Percentiles rank a stretch among this genome's conserved stretches.
phyloP scores from a whole-genome alignment of 345 rosid species.

The Physaria fendleri region DNA sequence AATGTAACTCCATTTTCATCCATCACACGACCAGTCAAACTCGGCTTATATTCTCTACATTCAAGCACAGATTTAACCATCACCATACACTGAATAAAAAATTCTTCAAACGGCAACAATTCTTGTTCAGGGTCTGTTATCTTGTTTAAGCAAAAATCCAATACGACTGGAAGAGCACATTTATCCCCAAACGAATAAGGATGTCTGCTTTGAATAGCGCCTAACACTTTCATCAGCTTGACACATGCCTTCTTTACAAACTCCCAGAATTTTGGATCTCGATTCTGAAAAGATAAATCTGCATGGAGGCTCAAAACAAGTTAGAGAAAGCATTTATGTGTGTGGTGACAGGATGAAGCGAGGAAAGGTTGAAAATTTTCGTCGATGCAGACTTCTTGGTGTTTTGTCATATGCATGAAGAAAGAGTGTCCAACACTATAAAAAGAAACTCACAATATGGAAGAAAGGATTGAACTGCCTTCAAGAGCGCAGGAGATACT shows the following conservation, averaged over 20 bases:
- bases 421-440: background rate
- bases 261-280: slow-evolving; percentile 60
- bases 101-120: slow-evolving; percentile 57
- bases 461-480: slow-evolving; percentile 70
- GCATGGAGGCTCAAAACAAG: slow-evolving; percentile 22
- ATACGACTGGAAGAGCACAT: slow-evolving; percentile 65
- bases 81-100: slow-evolving; percentile 95
- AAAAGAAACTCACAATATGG: slow-evolving; percentile 66
- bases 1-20: slow-evolving; percentile 65
- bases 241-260: slow-evolving; percentile 79
- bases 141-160: slow-evolving; percentile 89
- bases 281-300: slow-evolving; percentile 76
- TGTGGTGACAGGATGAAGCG: background rate
- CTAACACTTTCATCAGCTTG: slow-evolving; percentile 87
- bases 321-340: background rate
- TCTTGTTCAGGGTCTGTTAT: slow-evolving; percentile 67
- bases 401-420: slow-evolving; percentile 2
- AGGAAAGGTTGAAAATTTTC: background rate
- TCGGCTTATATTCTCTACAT: slow-evolving; percentile 91
- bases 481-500: slow-evolving; percentile 74
- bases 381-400: background rate
- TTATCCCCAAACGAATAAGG: slow-evolving; percentile 94
- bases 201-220: slow-evolving; percentile 80
- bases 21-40: slow-evolving; percentile 79
- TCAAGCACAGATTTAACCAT: slow-evolving; percentile 82